Base-by-base conservation (phyloP, 306 rosid genomes). In the Prunus davidiana region DNA sequence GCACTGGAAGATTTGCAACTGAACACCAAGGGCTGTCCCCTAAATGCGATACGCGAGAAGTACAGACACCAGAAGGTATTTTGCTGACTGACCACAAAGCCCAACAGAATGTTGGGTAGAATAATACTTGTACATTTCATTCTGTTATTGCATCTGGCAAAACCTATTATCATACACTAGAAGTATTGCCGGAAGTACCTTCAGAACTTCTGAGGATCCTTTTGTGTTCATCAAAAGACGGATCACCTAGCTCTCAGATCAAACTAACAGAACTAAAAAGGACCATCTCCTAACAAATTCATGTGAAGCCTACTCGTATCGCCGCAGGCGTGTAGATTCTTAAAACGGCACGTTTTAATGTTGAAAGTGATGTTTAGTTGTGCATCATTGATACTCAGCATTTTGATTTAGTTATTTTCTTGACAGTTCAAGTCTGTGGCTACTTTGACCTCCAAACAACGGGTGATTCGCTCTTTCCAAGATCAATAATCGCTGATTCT, bases 371-470 rank as follows among this genome's bases (percentile, higher is more conserved):
- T 43, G 16, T 22, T 24, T 55, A 38, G 15, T 78, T 78, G 19
- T 8, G 16, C 19, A 14, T 51, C 9, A 32, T 12, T 32, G 50
- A n/a, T 54, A 67, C 16, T 5, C 52, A 68, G 24, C 41, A 19
- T 71, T 60, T 67, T 22, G 30, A 73, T 68, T 12, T 20, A 15
- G 64, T 20, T 58, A 28, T 85, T 52, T 43, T 47, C 49, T 16
- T 87, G 80, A 75, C 96, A 93, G 98, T 93, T 87, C 89, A 86
- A 86, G 57, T 24, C 88, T 28, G 93, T 93, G 82, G 93, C 98
- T 64, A 68, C 74, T 41, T 73, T 91, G 68, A 79, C 85, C 70
- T 72, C 90, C 25, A 75, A 80, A n/a, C 78, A 84, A 81, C 79
- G 83, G 5, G 89, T 82, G 86, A 65, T 57, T 69, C 90, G 24